These are phyloP conservation scores for Cercospora sojina DNA, from an alignment of 2,329 filamentous ascomycete species.

Conservation along the genomic window DNA sequence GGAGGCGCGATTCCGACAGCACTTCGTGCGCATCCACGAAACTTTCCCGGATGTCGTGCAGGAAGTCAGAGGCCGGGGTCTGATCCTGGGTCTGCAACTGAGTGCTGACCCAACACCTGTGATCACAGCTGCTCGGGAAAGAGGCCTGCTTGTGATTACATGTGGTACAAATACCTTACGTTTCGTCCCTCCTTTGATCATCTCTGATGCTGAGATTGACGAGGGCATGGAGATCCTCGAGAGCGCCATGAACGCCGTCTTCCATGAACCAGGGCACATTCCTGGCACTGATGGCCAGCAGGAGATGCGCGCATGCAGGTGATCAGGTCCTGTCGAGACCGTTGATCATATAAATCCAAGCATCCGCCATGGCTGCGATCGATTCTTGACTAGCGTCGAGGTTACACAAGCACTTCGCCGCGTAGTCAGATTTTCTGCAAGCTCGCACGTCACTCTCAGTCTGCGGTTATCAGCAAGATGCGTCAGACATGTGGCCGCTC, in stretches of 20 bases:
- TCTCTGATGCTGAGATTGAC: slow-evolving; percentile 77
- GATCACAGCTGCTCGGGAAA: slow-evolving; percentile 80
- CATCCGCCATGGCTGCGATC: background rate
- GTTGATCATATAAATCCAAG: background rate
- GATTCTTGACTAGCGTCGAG: background rate
- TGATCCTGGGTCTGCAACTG: slow-evolving; percentile 86
- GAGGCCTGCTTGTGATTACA: slow-evolving; percentile 85
- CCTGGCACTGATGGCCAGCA: slow-evolving; percentile 46
- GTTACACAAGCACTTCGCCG: background rate
- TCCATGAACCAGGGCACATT: slow-evolving; percentile 42
- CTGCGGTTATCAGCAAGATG: background rate
- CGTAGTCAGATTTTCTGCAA: background rate
- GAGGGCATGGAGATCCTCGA: slow-evolving; percentile 74
- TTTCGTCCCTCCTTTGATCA: slow-evolving; percentile 83
- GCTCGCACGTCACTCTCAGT: background rate
- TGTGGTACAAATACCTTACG: slow-evolving; percentile 88
- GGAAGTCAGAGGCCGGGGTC: slow-evolving; percentile 77
- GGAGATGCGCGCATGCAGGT: slow-evolving; percentile 40
- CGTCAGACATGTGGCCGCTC: background rate
- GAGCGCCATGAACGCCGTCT: slow-evolving; percentile 60
- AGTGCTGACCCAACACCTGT: slow-evolving; percentile 69
- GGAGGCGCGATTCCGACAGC: slow-evolving; percentile 58
- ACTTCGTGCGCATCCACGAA: slow-evolving; percentile 57
- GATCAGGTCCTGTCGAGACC: background rate
- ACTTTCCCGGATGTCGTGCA: slow-evolving; percentile 69